Conservation (phyloP, 345 rosid species). For the Murraya koenigii region DNA sequence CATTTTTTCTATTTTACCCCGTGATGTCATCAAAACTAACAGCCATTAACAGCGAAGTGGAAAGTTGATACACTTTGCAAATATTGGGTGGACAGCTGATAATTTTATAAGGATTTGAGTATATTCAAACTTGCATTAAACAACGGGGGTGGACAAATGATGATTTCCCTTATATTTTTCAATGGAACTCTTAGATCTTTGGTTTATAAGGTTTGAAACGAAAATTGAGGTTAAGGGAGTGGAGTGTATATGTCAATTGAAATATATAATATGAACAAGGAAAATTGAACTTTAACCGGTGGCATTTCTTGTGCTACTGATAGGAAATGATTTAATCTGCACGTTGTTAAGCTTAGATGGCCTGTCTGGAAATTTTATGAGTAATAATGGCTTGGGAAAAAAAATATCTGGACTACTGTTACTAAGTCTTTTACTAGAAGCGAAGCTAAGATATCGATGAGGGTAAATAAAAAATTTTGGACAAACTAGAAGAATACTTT, state of each 20-base stretch:
- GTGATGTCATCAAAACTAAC: no score
- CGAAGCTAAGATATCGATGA: neutral
- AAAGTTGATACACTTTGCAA: no score
- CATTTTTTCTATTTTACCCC: no score
- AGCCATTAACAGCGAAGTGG: no score
- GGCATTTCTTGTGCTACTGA: neutral
- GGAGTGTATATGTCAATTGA: neutral
- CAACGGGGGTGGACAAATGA: no score
- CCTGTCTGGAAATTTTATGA: neutral
- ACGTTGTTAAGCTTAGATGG: neutral
- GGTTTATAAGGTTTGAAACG: neutral
- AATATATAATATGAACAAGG: neutral
- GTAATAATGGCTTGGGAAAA: neutral
- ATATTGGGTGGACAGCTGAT: no score
- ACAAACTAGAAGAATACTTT: neutral
- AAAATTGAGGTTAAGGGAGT: neutral
- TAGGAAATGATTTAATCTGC: neutral
- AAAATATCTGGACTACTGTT: neutral
- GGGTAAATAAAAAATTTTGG: neutral
- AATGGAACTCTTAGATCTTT: neutral
- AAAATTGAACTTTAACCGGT: neutral
- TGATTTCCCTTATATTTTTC: neutral
- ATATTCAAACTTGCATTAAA: no score
- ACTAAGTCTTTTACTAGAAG: neutral
- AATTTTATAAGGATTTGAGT: no score